Percentiles rank a stretch among this genome's conserved stretches.
These are phyloP conservation scores for Candida vaughaniae DNA, from an alignment of 805 yeast genomes.

Conservation along the genomic window DNA sequence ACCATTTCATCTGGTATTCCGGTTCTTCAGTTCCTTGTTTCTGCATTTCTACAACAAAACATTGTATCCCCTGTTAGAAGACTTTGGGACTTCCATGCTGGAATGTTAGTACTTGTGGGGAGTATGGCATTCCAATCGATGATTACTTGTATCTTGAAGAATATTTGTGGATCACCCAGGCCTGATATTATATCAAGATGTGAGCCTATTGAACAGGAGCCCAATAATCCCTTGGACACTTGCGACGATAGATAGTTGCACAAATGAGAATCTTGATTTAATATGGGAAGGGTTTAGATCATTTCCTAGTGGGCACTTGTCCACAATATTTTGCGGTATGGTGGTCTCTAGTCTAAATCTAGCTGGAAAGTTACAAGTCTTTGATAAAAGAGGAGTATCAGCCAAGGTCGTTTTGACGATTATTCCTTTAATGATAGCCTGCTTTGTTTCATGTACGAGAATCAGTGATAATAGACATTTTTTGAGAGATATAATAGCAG, in stretches of 20 bases:
- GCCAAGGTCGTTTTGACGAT: constrained; percentile 29
- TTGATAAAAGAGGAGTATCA: constrained; percentile 35
- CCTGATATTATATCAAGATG: constrained; percentile 28
- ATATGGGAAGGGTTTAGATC: constrained; percentile 27
- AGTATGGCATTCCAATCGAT: constrained; percentile 37
- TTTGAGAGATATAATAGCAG: constrained; percentile 38
- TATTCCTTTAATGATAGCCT: constrained; percentile 35
- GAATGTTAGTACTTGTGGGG: constrained; percentile 34
- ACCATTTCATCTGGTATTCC: constrained; percentile 32
- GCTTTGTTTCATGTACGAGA: constrained; percentile 38
- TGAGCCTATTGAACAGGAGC: constrained; percentile 14
- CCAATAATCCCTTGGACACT: too few relatives aligned
- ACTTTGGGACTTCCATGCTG: constrained; percentile 43
- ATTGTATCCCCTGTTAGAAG: constrained; percentile 17
- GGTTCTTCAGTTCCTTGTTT: constrained; percentile 21
- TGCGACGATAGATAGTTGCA: constrained; percentile 19
- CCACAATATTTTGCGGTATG: constrained; percentile 31
- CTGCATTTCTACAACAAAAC: constrained; percentile 13
- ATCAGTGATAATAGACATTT: constrained; percentile 51
- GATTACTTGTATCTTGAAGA: constrained; percentile 32
- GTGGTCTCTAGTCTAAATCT: constrained; percentile 33
- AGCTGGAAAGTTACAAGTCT: constrained; percentile 31
- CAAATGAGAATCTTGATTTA: constrained; percentile 12
- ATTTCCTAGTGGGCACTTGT: constrained; percentile 30
- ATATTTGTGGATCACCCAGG: constrained; percentile 27